Evolutionary conservation across 192 early-diverging fungal species (phyloP).

Genomic region (Backusella australiensis): DNA sequence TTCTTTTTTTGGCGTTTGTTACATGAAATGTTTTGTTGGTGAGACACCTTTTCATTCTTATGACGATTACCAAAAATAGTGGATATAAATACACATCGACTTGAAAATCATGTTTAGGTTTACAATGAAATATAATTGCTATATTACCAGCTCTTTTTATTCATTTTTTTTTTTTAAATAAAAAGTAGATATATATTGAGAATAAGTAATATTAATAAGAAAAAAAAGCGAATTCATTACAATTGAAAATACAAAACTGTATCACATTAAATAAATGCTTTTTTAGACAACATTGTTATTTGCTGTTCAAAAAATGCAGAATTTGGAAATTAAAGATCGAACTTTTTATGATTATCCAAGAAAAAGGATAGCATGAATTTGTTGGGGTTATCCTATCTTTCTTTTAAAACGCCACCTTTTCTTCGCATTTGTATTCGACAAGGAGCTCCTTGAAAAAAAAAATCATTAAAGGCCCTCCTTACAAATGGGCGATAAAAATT

Average conservation of each 20-base stretch:
- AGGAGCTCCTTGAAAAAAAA: too few species aligned
- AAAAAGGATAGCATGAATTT: too few species aligned
- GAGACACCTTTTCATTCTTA: background rate
- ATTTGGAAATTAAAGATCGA: too few species aligned
- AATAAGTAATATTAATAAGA: background rate
- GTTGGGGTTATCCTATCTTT: too few species aligned
- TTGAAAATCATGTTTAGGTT: background rate
- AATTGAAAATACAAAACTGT: background rate
- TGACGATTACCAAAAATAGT: background rate
- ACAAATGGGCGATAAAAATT: too few species aligned
- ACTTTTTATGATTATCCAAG: too few species aligned
- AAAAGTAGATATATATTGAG: background rate
- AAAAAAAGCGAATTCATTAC: too few species aligned
- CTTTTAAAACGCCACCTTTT: too few species aligned
- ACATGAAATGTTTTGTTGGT: background rate
- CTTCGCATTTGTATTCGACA: too few species aligned
- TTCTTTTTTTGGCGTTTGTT: background rate
- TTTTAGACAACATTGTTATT: background rate
- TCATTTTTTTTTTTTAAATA: background rate
- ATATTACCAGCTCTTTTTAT: background rate
- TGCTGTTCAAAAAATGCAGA: background rate
- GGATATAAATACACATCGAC: background rate
- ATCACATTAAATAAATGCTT: background rate
- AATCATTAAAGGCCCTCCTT: too few species aligned
- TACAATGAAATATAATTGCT: background rate